Conservation (phyloP, 75 land plant species). For the Larix kaempferi region DNA sequence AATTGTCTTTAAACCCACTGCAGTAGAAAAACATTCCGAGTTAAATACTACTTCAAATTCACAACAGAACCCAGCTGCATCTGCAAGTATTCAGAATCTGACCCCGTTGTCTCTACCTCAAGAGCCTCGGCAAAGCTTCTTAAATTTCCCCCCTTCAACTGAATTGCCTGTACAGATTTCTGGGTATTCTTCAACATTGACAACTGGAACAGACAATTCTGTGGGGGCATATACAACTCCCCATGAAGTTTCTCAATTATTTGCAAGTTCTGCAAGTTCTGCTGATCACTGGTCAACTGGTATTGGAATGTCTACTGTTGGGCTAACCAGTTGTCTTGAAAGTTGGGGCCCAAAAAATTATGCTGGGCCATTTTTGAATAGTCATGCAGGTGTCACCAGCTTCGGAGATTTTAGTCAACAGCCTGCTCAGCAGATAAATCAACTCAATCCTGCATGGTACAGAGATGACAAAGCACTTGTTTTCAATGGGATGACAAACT, state of each 20-base stretch:
- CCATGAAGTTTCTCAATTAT: constrained; percentile 3
- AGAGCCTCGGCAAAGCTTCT: not conserved
- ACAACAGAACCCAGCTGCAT: not conserved
- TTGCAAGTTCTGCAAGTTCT: not conserved
- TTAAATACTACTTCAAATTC: constrained; percentile 1
- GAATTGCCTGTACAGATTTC: not conserved
- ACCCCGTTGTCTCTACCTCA: not conserved
- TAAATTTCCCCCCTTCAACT: not conserved
- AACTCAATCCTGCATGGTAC: not conserved
- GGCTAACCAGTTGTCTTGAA: not conserved
- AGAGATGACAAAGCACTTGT: constrained; percentile 1
- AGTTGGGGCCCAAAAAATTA: not conserved
- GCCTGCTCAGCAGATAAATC: not conserved
- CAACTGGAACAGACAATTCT: not conserved
- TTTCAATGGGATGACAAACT: constrained; percentile 5
- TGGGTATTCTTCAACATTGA: not conserved
- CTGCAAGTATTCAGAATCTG: not conserved
- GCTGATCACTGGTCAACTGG: constrained; percentile 10
- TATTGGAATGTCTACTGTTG: not conserved
- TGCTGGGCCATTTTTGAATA: not conserved
- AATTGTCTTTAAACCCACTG: constrained; percentile 81
- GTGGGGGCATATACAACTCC: not conserved
- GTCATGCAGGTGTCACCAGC: not conserved
- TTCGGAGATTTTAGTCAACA: constrained; percentile 6
- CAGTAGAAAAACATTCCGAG: constrained; percentile 21